A percentile compares a stretch with the other conserved stretches of the same genome.
Evolutionary conservation across 2,329 filamentous ascomycete genomes (phyloP).

Genomic region (Amesomyces nigricolor): DNA sequence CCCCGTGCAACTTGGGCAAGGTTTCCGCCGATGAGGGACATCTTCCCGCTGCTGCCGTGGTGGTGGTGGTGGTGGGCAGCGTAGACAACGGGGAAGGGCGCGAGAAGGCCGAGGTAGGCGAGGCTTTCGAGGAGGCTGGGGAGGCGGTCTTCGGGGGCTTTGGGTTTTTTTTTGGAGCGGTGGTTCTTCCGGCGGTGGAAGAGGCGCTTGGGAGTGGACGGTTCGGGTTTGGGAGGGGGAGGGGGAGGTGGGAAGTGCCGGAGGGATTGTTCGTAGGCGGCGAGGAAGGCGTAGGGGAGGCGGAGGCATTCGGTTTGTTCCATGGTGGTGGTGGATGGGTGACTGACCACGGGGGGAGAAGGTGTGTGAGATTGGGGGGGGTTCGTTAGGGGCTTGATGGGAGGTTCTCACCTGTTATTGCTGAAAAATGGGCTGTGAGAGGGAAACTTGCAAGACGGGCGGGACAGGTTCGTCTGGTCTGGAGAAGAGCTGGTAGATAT

Average conservation of each 20-base stretch:
- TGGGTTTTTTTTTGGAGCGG: no score
- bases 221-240: not conserved
- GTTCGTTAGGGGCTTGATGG: no score
- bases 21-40: slow-evolving; percentile 12
- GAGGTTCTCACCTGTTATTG: no score
- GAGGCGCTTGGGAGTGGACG: no score
- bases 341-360: no score
- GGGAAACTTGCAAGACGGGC: no score
- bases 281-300: not conserved
- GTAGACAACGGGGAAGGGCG: not conserved
- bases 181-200: no score
- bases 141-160: not conserved
- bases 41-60: no score
- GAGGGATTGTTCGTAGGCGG: not conserved
- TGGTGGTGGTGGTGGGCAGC: not conserved
- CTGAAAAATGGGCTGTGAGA: no score
- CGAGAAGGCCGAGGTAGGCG: slow-evolving; percentile 5
- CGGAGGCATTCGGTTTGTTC: not conserved
- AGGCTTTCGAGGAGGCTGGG: not conserved
- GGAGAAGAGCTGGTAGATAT: no score
- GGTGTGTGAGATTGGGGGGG: no score
- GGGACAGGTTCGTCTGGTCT: no score
- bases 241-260: not conserved
- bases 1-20: not conserved
- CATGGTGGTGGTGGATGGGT: not conserved